Percentiles rank a stretch among this genome's conserved stretches.
phyloP scores from a whole-genome alignment of 495 filamentous ascomycete genomes.

The Penicillium parvum region DNA sequence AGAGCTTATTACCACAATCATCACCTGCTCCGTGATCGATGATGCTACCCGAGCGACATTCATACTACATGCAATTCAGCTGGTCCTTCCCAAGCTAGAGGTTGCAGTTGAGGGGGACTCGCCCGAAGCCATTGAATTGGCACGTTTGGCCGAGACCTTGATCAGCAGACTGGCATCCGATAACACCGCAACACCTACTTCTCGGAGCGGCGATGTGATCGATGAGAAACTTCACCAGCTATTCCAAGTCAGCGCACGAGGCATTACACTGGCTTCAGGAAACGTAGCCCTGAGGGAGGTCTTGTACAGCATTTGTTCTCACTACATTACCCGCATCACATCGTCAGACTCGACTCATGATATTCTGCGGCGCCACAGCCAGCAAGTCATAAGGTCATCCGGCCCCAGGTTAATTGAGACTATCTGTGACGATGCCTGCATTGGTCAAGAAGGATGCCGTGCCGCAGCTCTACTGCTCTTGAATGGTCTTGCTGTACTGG shows the following conservation, averaged over 20 bases:
- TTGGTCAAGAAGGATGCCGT: constrained; percentile 73
- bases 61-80: constrained; percentile 76
- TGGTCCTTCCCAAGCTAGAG: constrained; percentile 82
- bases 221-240: constrained; percentile 88
- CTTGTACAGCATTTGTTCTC: constrained; percentile 84
- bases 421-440: constrained; percentile 90
- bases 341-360: constrained; percentile 29
- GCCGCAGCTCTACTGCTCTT: constrained; percentile 77
- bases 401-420: constrained; percentile 78
- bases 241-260: constrained; percentile 75
- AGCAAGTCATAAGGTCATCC: constrained; percentile 68
- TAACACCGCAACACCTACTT: constrained; percentile 35
- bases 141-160: constrained; percentile 69
- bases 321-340: constrained; percentile 74
- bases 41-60: constrained; percentile 63
- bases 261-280: constrained; percentile 66
- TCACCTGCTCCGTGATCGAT: constrained; percentile 72
- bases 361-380: constrained; percentile 54
- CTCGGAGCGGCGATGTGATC: constrained; percentile 62
- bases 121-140: constrained; percentile 65
- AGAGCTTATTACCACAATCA: constrained; percentile 71
- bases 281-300: constrained; percentile 68
- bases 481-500: constrained; percentile 63
- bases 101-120: constrained; percentile 59
- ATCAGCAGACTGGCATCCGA: constrained; percentile 67